A percentile compares a stretch with the other conserved stretches of the same genome.
phyloP scores from a whole-genome alignment of 75 land plant species.

The Selaginella tamariscina region DNA sequence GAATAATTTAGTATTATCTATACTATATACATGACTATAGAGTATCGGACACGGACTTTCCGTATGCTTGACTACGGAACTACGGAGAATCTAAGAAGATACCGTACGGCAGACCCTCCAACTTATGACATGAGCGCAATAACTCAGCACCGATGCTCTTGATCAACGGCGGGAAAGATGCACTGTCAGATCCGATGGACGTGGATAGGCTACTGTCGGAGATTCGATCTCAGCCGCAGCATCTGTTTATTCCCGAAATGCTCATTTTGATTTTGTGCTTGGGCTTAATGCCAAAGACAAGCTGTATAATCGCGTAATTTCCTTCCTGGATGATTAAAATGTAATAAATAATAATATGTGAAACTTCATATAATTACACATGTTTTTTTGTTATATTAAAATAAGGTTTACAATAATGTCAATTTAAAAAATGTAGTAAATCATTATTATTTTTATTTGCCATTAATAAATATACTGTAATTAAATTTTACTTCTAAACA shows the following conservation, averaged over 20 bases:
- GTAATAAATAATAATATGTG: too few relatives aligned
- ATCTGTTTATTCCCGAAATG: slow-evolving; percentile 4
- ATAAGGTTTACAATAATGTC: too few relatives aligned
- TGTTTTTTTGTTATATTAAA: too few relatives aligned
- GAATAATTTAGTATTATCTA: too few relatives aligned
- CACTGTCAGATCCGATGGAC: slow-evolving; percentile 22
- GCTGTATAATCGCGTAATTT: background rate
- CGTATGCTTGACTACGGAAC: slow-evolving; percentile 17
- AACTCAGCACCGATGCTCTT: slow-evolving; percentile 13
- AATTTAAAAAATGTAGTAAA: too few relatives aligned
- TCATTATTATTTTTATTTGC: too few relatives aligned
- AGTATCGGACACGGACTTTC: slow-evolving; percentile 8
- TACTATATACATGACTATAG: too few relatives aligned
- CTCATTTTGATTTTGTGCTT: slow-evolving; percentile 18
- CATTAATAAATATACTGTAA: too few relatives aligned
- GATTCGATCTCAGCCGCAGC: background rate
- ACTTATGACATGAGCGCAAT: slow-evolving; percentile 15
- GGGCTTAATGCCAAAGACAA: slow-evolving; percentile 10
- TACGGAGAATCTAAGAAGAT: slow-evolving; percentile 14
- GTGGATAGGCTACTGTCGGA: slow-evolving; percentile 16
- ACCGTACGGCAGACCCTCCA: slow-evolving; percentile 16
- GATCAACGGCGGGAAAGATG: slow-evolving; percentile 20
- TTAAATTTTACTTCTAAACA: too few relatives aligned
- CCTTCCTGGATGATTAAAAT: slow-evolving; percentile 2
- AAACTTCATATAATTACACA: too few relatives aligned